These are phyloP conservation scores for Cairneyella variabilis DNA, from an alignment of 495 filamentous ascomycete genomes.

Conservation along the genomic window DNA sequence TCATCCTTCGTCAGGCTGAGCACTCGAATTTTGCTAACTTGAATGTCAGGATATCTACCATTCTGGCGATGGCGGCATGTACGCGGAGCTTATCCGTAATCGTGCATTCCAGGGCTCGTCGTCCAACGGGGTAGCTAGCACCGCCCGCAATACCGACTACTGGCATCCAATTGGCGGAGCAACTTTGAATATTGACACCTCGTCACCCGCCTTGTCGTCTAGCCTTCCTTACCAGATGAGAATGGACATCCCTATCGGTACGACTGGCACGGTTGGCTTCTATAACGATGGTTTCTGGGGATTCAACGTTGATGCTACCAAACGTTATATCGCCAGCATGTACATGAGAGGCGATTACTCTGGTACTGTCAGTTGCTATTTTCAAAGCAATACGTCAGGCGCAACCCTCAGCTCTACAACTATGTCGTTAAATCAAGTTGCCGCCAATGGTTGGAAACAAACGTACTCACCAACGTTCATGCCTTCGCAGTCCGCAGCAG, in stretches of 20 bases:
- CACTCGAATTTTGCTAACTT: not conserved
- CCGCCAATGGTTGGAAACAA: slow-evolving; percentile 26
- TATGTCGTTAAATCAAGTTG: slow-evolving; percentile 32
- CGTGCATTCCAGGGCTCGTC: slow-evolving; percentile 2
- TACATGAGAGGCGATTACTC: slow-evolving; percentile 37
- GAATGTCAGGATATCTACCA: slow-evolving; percentile 1
- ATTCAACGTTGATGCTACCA: slow-evolving; percentile 37
- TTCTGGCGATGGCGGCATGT: slow-evolving; percentile 16
- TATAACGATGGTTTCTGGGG: slow-evolving; percentile 45
- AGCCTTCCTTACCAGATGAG: slow-evolving; percentile 47
- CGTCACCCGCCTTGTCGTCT: slow-evolving; percentile 33
- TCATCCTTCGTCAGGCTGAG: not conserved
- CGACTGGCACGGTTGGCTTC: slow-evolving; percentile 37
- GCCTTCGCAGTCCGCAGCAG: slow-evolving; percentile 33
- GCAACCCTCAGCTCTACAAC: slow-evolving; percentile 33
- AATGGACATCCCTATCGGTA: slow-evolving; percentile 37
- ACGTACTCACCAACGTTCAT: slow-evolving; percentile 33
- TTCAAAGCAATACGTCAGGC: slow-evolving; percentile 31
- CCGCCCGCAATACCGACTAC: slow-evolving; percentile 18
- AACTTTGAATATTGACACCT: slow-evolving; percentile 33
- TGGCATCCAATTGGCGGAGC: slow-evolving; percentile 33
- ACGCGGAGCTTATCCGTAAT: slow-evolving; percentile 14
- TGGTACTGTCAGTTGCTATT: slow-evolving; percentile 14
- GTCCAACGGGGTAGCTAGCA: slow-evolving; percentile 28
- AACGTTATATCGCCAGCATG: slow-evolving; percentile 37